Percentiles rank a stretch among this genome's conserved stretches.
Evolutionary conservation across 768 basidiomycete genomes (phyloP).

Genomic region (Sutorius australiensis): DNA sequence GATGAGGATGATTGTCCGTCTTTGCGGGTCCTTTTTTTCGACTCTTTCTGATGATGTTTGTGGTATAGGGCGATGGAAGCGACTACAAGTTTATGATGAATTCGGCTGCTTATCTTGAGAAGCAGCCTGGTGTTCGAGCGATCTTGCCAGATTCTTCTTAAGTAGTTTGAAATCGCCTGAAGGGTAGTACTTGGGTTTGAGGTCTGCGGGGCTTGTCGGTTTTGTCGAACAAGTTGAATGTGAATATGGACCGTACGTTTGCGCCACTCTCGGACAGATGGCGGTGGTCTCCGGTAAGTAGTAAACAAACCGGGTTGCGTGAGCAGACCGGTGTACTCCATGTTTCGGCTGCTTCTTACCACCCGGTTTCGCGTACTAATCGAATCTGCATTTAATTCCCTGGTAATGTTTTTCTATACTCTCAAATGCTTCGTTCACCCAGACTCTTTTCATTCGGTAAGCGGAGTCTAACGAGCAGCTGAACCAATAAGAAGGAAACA

Average conservation of each 20-base stretch:
- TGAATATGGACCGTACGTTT: too few species aligned
- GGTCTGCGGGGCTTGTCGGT: neutral
- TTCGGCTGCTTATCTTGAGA: constrained; percentile 22
- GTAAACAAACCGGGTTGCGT: too few species aligned
- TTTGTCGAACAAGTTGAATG: neutral
- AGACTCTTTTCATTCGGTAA: neutral
- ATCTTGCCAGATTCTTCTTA: constrained; percentile 11
- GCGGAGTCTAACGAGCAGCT: neutral
- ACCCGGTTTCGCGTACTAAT: too few species aligned
- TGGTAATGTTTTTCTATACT: too few species aligned
- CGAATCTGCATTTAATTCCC: too few species aligned
- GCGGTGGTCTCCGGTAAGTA: too few species aligned
- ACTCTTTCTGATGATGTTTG: neutral
- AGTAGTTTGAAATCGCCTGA: neutral
- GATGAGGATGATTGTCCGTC: constrained; percentile 29
- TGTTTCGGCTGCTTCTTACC: too few species aligned
- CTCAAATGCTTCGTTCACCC: too few species aligned
- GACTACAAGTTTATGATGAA: constrained; percentile 14
- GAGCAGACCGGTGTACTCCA: too few species aligned
- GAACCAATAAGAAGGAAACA: too few species aligned
- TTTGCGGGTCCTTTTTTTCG: neutral
- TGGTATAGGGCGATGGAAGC: constrained; percentile 26
- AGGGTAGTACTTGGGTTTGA: neutral
- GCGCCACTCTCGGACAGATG: too few species aligned
- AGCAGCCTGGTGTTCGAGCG: constrained; percentile 11